Base-by-base conservation (phyloP, 1,284 basidiomycete species). In the Austroboletus rostrupii region DNA sequence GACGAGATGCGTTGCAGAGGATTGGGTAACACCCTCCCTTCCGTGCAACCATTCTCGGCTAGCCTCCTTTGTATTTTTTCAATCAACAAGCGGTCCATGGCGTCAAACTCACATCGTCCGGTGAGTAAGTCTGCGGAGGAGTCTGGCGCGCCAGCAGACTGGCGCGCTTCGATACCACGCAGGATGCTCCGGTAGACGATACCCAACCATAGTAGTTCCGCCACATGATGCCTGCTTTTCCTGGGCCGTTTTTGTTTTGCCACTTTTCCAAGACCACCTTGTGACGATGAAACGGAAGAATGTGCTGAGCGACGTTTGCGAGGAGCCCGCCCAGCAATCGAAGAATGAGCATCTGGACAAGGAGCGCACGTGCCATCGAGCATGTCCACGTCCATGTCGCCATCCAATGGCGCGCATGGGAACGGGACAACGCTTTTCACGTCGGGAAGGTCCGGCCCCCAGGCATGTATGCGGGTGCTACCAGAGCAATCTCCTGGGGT, bases 151-250 rank as follows among this genome's bases (percentile, higher is more conserved):
- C 26, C 16, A 31, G n/a, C 16, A 11, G 58, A 40, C 29, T 43
- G 51, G 29, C 51, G 61, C 40, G 20, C 44, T 40, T 66, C 61
- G 2, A 66, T 56, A 31, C 57, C 53, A 19, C 57, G 52, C 16
- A 61, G 48, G 50, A 76, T 66, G 47, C 71, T 76, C 47, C 71
- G 64, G 52, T 73, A 71, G 39, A 77, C 58, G 8, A 72, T 62
- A 1, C 69, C 71, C 43, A 69, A 58, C 62, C 74, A 74, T 52
- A 68, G 67, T 17, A 72, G 57, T 44, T 77, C 74, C 16, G 64
- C 65, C 1, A 66, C 57, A 14, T 67, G 63, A 17, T 64, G 70
- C 52, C 56, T 69, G 47, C 63, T 66, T 57, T 68, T 74, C 47
- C 64, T 67, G 14, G 60, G 57, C 39, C 66, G 64, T 57, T 72